These are phyloP conservation scores for Ailanthus altissimus DNA, from an alignment of 345 rosid species.

Conservation along the genomic window DNA sequence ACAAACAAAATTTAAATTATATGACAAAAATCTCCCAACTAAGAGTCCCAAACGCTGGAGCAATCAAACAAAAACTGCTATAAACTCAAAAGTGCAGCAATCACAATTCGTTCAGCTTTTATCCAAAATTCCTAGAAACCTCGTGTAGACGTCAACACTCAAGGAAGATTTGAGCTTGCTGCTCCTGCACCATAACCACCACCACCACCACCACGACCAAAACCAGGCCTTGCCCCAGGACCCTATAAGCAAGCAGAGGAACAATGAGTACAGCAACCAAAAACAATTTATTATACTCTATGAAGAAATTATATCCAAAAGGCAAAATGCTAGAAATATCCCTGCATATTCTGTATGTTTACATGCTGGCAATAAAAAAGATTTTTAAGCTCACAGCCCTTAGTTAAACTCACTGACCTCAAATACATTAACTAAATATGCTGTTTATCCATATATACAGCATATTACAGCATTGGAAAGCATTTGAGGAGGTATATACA, in stretches of 20 bases:
- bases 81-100: neutral
- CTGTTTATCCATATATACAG: too few species aligned
- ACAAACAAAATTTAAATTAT: neutral
- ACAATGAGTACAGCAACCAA: neutral
- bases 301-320: neutral
- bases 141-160: slow-evolving; percentile 19
- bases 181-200: slow-evolving; percentile 63
- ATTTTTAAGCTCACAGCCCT: neutral
- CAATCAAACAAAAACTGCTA: slow-evolving; percentile 3
- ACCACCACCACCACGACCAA: slow-evolving; percentile 76
- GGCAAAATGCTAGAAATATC: neutral
- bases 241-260: slow-evolving; percentile 36
- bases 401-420: neutral
- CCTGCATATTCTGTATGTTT: neutral
- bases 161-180: slow-evolving; percentile 52
- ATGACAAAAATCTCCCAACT: neutral
- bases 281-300: neutral
- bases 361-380: neutral
- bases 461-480: too few species aligned
- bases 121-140: slow-evolving; percentile 18
- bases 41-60: neutral
- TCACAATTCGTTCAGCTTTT: neutral
- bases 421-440: neutral
- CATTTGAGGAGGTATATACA: neutral
- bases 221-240: slow-evolving; percentile 65